Conservation (phyloP, 306 rosid genomes). For the Glycyrrhiza uralensis region DNA sequence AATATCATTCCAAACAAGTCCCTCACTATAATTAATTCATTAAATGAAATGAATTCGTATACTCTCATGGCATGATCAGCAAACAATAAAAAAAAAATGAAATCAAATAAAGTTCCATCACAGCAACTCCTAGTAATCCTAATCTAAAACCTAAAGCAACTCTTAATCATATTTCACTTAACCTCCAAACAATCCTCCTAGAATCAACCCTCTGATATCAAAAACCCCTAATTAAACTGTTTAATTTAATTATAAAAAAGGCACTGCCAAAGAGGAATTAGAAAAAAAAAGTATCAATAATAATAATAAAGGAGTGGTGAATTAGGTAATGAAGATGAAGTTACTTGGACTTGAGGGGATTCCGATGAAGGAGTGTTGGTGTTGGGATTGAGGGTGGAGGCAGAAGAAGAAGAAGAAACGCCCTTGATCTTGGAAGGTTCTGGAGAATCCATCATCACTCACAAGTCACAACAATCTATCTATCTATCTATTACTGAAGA, state of each 20-base stretch:
- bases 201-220: not conserved
- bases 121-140: not conserved
- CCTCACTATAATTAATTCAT: not conserved
- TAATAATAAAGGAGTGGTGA: not conserved
- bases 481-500: too few species aligned
- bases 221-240: not conserved
- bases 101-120: not conserved
- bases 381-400: not conserved
- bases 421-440: conserved; percentile 25
- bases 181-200: not conserved
- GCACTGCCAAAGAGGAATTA: not conserved
- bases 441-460: conserved; percentile 57
- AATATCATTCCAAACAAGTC: not conserved
- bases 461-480: not conserved
- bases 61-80: not conserved
- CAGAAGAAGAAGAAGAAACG: conserved; percentile 14
- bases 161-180: not conserved
- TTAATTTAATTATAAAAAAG: not conserved
- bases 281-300: not conserved
- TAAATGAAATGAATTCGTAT: not conserved
- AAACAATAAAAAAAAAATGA: not conserved
- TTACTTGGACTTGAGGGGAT: conserved; percentile 52
- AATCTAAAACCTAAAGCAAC: not conserved
- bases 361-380: conserved; percentile 9
- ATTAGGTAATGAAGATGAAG: not conserved